A percentile compares a stretch with the other conserved stretches of the same genome.
Conservation (phyloP, 2,329 filamentous ascomycete species). For the Cytospora chrysosperma region DNA sequence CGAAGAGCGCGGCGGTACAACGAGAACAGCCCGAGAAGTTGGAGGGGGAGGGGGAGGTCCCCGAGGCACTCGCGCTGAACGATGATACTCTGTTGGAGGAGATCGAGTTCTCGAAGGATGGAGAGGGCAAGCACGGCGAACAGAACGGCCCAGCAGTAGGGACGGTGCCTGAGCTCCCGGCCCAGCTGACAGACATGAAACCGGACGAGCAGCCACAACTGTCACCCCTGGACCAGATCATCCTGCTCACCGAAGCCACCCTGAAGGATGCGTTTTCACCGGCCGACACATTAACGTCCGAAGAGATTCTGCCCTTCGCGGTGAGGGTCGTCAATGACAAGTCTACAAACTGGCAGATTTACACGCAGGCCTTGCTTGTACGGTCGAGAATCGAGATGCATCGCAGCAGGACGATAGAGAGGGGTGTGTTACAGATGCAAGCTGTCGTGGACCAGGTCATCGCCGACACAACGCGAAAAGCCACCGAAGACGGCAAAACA, state of each 20-base stretch:
- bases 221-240: conserved; percentile 81
- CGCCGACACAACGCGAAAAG: conserved; percentile 64
- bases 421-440: conserved; percentile 88
- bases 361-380: conserved; percentile 88
- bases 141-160: conserved; percentile 30
- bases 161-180: conserved; percentile 49
- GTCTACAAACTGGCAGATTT: conserved; percentile 95
- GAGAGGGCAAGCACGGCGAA: conserved; percentile 40
- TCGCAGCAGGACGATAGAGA: conserved; percentile 80
- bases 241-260: conserved; percentile 82
- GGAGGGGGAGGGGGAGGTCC: conserved; percentile 39
- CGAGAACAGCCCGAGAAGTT: conserved; percentile 21
- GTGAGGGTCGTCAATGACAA: conserved; percentile 84
- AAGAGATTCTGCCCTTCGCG: conserved; percentile 90
- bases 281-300: conserved; percentile 79
- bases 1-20: conserved; percentile 62
- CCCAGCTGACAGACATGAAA: conserved; percentile 61
- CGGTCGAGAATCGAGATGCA: conserved; percentile 88
- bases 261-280: conserved; percentile 87
- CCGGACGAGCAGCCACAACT: conserved; percentile 82
- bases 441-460: conserved; percentile 94
- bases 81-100: conserved; percentile 90
- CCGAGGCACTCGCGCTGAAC: conserved; percentile 75
- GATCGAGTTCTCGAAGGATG: conserved; percentile 70
- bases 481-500: background rate